Percentiles rank a stretch among this genome's conserved stretches.
phyloP scores from a whole-genome alignment of 108 stramenopile genomes.

The Cyclotella kingstonii region DNA sequence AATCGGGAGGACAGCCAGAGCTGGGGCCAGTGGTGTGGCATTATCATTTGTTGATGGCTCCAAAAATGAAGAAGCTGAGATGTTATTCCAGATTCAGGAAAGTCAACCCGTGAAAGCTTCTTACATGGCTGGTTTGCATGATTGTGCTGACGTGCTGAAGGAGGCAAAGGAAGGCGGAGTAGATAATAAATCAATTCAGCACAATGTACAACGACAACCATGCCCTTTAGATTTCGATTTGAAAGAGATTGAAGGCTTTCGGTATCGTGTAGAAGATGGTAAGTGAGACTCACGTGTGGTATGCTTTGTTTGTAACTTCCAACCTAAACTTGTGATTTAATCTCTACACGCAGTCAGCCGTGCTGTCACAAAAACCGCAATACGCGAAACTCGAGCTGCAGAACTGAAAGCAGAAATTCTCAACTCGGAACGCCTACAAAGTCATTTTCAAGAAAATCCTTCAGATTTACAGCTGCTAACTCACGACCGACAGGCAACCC shows the following conservation, averaged over 20 bases:
- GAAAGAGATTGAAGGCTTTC: slow-evolving; percentile 93
- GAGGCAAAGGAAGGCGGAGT: slow-evolving; percentile 37
- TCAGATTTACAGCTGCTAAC: slow-evolving; percentile 82
- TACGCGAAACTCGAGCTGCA: slow-evolving; percentile 90
- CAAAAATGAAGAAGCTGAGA: slow-evolving; percentile 51
- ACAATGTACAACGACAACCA: slow-evolving; percentile 70
- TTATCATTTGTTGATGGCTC: slow-evolving; percentile 79
- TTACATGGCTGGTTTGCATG: slow-evolving; percentile 32
- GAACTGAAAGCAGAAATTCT: slow-evolving; percentile 94
- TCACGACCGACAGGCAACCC: slow-evolving; percentile 80
- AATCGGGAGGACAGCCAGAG: slow-evolving; percentile 97
- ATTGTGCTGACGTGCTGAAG: slow-evolving; percentile 42
- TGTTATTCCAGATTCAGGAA: slow-evolving; percentile 65
- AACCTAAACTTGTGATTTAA: neutral
- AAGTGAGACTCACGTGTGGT: neutral
- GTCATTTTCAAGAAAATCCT: slow-evolving; percentile 95
- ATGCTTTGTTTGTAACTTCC: neutral
- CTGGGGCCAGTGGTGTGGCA: slow-evolving; percentile 92
- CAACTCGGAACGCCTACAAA: slow-evolving; percentile 89
- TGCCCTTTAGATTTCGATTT: slow-evolving; percentile 93
- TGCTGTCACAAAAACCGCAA: slow-evolving; percentile 83
- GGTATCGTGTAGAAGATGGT: slow-evolving; percentile 96
- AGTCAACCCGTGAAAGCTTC: slow-evolving; percentile 66
- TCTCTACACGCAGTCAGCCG: slow-evolving; percentile 43
- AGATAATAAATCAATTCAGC: slow-evolving; percentile 3